Conservation (phyloP, 352 stramenopile species). For the Globisporangium radiosum region DNA sequence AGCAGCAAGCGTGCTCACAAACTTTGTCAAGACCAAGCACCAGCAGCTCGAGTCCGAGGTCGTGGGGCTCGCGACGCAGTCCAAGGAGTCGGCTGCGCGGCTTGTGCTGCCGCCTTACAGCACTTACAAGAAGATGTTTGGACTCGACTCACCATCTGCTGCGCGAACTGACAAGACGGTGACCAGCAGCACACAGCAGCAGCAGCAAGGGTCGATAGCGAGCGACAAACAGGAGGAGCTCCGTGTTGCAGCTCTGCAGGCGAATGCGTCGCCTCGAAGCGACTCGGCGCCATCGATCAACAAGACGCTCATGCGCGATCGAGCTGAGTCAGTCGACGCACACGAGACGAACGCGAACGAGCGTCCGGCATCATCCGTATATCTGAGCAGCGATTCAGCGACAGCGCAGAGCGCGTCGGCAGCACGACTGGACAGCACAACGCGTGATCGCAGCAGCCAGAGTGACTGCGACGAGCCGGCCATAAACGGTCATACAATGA, state of each 20-base stretch:
- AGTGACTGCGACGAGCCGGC: too few relatives aligned
- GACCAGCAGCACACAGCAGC: too few relatives aligned
- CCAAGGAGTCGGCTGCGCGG: conserved; percentile 29
- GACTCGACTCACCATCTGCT: neutral
- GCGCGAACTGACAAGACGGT: too few relatives aligned
- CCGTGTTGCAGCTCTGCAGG: neutral
- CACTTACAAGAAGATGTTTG: conserved; percentile 27
- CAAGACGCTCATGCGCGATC: conserved; percentile 1
- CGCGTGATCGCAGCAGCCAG: too few relatives aligned
- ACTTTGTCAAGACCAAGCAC: conserved; percentile 34
- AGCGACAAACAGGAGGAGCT: neutral
- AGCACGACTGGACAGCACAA: too few relatives aligned
- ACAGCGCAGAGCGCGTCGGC: neutral
- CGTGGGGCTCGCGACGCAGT: conserved; percentile 24
- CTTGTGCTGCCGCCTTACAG: conserved; percentile 29
- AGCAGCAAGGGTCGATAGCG: neutral
- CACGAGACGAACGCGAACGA: neutral
- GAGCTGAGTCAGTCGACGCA: neutral
- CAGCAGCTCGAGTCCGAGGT: conserved; percentile 34
- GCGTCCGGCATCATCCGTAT: neutral
- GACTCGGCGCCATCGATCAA: conserved; percentile 3
- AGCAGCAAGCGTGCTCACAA: conserved; percentile 24
- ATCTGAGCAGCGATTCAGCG: neutral
- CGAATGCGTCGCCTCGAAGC: neutral
- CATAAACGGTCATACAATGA: too few relatives aligned